Evolutionary conservation across 75 land plant species (phyloP).

Genomic region (Chamaecyparis obtusa): DNA sequence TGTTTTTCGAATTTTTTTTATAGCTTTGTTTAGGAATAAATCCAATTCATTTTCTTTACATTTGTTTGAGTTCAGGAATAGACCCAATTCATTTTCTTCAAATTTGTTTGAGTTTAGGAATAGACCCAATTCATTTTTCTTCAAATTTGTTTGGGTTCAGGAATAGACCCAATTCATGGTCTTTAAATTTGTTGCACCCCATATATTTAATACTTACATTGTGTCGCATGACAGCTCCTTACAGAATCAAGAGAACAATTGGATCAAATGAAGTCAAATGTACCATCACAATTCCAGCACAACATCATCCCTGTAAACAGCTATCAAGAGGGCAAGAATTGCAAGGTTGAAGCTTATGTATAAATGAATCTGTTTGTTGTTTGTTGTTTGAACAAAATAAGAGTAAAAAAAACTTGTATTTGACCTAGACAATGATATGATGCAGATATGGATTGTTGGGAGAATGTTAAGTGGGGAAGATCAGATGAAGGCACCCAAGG

Average conservation of each 20-base stretch:
- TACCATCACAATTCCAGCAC: neutral
- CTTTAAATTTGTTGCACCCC: neutral
- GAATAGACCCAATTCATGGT: too few species aligned
- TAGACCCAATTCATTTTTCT: too few species aligned
- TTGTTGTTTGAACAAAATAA: neutral
- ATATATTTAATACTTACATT: neutral
- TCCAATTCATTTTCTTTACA: too few species aligned
- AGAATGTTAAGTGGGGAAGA: constrained; percentile 40
- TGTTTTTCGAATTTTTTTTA: neutral
- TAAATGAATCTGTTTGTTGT: neutral
- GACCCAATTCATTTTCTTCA: too few species aligned
- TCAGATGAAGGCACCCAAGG: constrained; percentile 55
- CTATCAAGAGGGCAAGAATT: neutral
- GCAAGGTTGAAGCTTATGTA: neutral
- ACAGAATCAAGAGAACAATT: neutral
- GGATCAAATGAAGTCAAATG: neutral
- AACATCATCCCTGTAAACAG: neutral
- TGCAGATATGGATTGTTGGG: constrained; percentile 72
- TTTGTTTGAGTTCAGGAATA: too few species aligned
- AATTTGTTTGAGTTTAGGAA: too few species aligned
- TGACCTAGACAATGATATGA: neutral
- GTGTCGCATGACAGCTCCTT: neutral
- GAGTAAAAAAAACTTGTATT: neutral
- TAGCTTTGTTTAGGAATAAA: constrained; percentile 1
- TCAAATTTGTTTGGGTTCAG: too few species aligned